Evolutionary conservation across 108 stramenopile species (phyloP).

Genomic region (Fistulifera solaris): DNA sequence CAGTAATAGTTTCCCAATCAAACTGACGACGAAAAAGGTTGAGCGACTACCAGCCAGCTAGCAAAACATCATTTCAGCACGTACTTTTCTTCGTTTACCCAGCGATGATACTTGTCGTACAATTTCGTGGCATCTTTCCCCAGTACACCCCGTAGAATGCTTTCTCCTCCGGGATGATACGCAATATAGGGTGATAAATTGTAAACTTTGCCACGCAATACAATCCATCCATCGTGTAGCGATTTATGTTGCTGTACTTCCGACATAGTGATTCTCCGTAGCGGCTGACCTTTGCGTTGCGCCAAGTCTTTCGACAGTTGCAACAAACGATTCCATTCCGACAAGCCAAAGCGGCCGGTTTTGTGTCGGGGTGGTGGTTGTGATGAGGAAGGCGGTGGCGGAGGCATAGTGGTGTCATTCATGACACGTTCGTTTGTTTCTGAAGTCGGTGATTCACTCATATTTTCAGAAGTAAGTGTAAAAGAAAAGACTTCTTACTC

Average conservation of each 20-base stretch:
- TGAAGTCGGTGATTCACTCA: not conserved
- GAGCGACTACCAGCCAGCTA: too few relatives aligned
- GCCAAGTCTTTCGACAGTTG: slow-evolving; percentile 48
- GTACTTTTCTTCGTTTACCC: slow-evolving; percentile 72
- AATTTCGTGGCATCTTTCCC: slow-evolving; percentile 79
- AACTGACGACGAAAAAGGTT: not conserved
- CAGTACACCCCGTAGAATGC: slow-evolving; percentile 53
- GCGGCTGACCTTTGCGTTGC: slow-evolving; percentile 44
- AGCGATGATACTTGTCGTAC: slow-evolving; percentile 89
- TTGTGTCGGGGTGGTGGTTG: slow-evolving; percentile 6
- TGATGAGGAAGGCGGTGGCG: slow-evolving; percentile 5
- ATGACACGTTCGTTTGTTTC: slow-evolving; percentile 13
- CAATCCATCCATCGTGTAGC: slow-evolving; percentile 83
- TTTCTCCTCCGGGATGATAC: slow-evolving; percentile 93
- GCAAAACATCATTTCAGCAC: slow-evolving; percentile 3
- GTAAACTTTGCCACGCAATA: slow-evolving; percentile 80
- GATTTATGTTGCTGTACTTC: slow-evolving; percentile 67
- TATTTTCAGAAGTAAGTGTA: too few relatives aligned
- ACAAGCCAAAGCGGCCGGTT: slow-evolving; percentile 52
- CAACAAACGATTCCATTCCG: slow-evolving; percentile 72
- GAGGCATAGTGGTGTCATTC: slow-evolving; percentile 33
- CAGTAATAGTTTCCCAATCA: slow-evolving; percentile 38
- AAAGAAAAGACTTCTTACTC: too few relatives aligned
- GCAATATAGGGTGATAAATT: slow-evolving; percentile 86
- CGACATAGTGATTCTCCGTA: slow-evolving; percentile 43